These are phyloP conservation scores for Beauveria medogensis DNA, from an alignment of 2,329 filamentous ascomycete species.

Conservation along the genomic window DNA sequence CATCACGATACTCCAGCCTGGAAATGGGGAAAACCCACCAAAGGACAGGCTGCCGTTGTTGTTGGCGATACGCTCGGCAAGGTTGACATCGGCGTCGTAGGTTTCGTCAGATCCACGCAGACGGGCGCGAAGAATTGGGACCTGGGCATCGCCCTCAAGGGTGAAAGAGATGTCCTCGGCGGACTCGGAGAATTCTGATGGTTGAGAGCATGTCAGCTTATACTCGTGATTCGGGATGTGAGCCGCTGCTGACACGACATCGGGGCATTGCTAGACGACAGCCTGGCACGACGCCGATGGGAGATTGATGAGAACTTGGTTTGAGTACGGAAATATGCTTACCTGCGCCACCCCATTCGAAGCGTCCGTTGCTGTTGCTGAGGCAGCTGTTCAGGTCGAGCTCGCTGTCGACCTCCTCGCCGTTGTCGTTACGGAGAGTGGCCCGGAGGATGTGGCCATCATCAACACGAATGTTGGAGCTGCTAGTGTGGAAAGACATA, in stretches of 20 bases:
- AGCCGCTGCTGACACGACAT: not conserved
- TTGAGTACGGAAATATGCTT: not conserved
- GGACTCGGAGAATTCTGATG: slow-evolving; percentile 35
- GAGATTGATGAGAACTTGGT: not conserved
- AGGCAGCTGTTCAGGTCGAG: slow-evolving; percentile 42
- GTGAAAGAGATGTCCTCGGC: slow-evolving; percentile 38
- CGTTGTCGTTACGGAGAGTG: slow-evolving; percentile 25
- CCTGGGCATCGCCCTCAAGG: slow-evolving; percentile 40
- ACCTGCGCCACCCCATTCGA: slow-evolving; percentile 35
- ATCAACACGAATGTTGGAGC: slow-evolving; percentile 38
- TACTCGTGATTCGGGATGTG: not conserved
- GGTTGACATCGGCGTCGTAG: slow-evolving; percentile 40
- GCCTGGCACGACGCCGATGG: not conserved
- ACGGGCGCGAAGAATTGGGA: slow-evolving; percentile 45
- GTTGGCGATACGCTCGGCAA: slow-evolving; percentile 47
- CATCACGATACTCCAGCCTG: too few relatives aligned
- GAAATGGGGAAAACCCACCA: slow-evolving; percentile 17
- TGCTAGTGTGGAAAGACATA: slow-evolving; percentile 38
- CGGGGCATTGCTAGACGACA: too few relatives aligned
- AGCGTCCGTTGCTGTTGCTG: slow-evolving; percentile 43
- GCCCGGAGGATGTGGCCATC: slow-evolving; percentile 41
- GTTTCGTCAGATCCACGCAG: slow-evolving; percentile 37
- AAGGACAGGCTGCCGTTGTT: slow-evolving; percentile 37
- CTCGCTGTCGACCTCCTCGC: slow-evolving; percentile 30
- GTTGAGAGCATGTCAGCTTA: not conserved